These are phyloP conservation scores for Populus hybrid DNA, from an alignment of 441 rosid species.

Conservation along the genomic window DNA sequence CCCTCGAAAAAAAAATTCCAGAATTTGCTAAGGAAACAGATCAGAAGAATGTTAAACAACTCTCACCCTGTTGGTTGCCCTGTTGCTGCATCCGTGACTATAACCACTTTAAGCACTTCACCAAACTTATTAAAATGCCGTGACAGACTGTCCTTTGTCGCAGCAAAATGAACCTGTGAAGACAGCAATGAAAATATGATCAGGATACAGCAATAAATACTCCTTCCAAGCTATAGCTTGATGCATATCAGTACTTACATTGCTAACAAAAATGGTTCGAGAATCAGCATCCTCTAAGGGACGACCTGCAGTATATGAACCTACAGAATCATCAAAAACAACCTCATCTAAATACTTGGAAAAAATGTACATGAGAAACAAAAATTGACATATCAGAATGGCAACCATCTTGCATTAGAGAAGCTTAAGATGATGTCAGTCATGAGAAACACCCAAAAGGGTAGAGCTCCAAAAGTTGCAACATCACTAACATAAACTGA, in stretches of 20 bases:
- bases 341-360: neutral
- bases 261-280: constrained; percentile 86
- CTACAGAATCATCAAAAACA: constrained; percentile 35
- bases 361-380: neutral
- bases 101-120: constrained; percentile 81
- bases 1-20: neutral
- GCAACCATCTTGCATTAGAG: neutral
- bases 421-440: neutral
- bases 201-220: constrained; percentile 16
- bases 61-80: constrained; percentile 87
- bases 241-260: constrained; percentile 47
- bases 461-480: neutral
- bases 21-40: constrained; percentile 14
- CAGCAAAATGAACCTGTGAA: constrained; percentile 90
- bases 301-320: constrained; percentile 46
- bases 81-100: constrained; percentile 82
- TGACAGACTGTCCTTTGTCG: constrained; percentile 89
- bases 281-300: constrained; percentile 79
- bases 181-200: constrained; percentile 17
- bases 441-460: neutral
- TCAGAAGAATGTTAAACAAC: constrained; percentile 4
- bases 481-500: neutral
- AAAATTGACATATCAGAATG: neutral
- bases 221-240: neutral
- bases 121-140: constrained; percentile 90